Evolutionary conservation across 2,329 filamentous ascomycete genomes (phyloP).

Genomic region (Alternaria incomplexa): DNA sequence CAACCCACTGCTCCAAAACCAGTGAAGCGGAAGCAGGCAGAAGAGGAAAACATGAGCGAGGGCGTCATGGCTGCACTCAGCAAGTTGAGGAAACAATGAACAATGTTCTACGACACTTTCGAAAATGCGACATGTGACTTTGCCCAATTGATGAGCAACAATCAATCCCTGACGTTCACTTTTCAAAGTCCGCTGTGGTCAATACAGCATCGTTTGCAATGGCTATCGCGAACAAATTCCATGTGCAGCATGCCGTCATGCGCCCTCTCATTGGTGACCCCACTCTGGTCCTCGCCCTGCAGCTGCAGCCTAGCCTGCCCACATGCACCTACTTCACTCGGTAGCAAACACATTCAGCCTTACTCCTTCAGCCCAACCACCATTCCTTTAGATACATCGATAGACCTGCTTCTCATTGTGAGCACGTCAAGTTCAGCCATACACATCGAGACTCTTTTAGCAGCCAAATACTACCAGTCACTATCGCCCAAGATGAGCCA

Average conservation of each 20-base stretch:
- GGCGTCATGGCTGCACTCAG: conserved; percentile 65
- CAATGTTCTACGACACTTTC: neutral
- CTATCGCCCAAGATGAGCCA: conserved; percentile 1
- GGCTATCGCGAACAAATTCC: neutral
- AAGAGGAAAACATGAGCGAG: conserved; percentile 59
- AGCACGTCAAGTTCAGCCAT: neutral
- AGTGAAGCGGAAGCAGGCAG: conserved; percentile 46
- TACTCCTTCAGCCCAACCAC: neutral
- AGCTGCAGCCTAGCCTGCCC: conserved; percentile 3
- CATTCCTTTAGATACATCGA: neutral
- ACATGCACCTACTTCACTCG: neutral
- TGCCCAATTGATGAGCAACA: neutral
- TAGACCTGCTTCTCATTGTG: neutral
- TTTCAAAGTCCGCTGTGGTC: neutral
- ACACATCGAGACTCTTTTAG: neutral
- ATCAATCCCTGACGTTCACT: neutral
- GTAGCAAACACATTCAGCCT: conserved; percentile 5
- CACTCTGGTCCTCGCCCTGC: neutral
- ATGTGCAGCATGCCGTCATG: neutral
- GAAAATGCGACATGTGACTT: neutral
- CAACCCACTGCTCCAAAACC: conserved; percentile 16
- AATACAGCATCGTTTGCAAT: neutral
- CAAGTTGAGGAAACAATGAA: conserved; percentile 55
- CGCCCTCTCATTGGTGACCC: conserved; percentile 7
- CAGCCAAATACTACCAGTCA: neutral